Percentiles rank a stretch among this genome's conserved stretches.
Evolutionary conservation across 352 stramenopile genomes (phyloP).

Genomic region (Thraustochytrium sp.): DNA sequence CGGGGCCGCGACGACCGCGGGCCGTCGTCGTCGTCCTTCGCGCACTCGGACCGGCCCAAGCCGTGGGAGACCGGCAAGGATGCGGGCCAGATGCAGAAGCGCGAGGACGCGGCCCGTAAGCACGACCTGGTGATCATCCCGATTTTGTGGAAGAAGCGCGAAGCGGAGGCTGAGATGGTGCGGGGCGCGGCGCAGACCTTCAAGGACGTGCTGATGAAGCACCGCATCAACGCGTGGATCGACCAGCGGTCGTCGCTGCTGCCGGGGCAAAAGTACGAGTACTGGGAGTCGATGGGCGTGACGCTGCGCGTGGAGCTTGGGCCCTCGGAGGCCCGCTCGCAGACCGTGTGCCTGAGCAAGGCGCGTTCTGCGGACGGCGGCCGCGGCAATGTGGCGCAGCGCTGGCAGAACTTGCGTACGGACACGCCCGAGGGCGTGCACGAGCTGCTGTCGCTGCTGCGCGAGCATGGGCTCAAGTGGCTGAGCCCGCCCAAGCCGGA

Average conservation of each 20-base stretch:
- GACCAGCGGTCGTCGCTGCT: slow-evolving; percentile 20
- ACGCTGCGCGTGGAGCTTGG: slow-evolving; percentile 19
- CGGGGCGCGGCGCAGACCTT: neutral
- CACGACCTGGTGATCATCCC: slow-evolving; percentile 39
- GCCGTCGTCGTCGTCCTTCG: neutral
- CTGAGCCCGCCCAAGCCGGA: neutral
- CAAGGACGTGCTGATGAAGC: slow-evolving; percentile 37
- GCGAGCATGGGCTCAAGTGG: slow-evolving; percentile 31
- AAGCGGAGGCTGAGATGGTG: slow-evolving; percentile 16
- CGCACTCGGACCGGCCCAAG: neutral
- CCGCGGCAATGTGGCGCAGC: neutral
- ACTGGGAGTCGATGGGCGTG: slow-evolving; percentile 35
- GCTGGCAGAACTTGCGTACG: neutral
- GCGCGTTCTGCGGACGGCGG: neutral
- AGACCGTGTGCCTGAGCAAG: slow-evolving; percentile 24
- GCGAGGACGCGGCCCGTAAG: slow-evolving; percentile 15
- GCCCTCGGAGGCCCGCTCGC: neutral
- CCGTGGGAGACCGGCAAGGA: slow-evolving; percentile 28
- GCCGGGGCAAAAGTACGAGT: slow-evolving; percentile 40
- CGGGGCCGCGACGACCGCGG: neutral
- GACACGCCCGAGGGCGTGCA: neutral
- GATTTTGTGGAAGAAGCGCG: slow-evolving; percentile 8
- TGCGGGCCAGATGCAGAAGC: neutral
- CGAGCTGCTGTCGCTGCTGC: neutral
- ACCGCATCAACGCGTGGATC: slow-evolving; percentile 35